These are phyloP conservation scores for Trichosanthes cucumerina DNA, from an alignment of 306 rosid species.

Conservation along the genomic window DNA sequence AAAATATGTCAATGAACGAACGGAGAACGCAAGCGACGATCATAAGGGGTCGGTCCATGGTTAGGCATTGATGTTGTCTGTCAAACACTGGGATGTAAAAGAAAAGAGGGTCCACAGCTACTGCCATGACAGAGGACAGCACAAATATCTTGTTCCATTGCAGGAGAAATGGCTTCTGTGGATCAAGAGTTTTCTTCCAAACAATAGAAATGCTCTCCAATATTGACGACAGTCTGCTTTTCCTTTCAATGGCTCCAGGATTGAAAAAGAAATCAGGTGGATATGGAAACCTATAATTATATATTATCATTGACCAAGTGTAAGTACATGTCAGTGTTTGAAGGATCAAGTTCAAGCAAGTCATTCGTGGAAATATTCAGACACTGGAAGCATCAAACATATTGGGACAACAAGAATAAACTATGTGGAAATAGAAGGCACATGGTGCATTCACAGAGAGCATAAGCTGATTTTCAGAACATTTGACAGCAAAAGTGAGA, in stretches of 20 bases:
- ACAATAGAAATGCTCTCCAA: constrained; percentile 14
- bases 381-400: not conserved
- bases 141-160: constrained; percentile 81
- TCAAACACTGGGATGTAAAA: constrained; percentile 51
- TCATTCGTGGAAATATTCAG: not conserved
- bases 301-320: not conserved
- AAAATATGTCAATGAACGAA: constrained; percentile 64
- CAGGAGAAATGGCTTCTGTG: constrained; percentile 71
- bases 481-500: not conserved
- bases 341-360: constrained; percentile 2
- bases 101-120: constrained; percentile 74
- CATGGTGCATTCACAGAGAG: not conserved
- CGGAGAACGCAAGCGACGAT: constrained; percentile 60
- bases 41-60: constrained; percentile 22
- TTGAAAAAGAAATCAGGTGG: not conserved
- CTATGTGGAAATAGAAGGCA: not conserved
- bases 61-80: constrained; percentile 23
- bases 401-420: not conserved
- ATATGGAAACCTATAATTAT: not conserved
- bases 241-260: constrained; percentile 18
- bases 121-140: constrained; percentile 57
- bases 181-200: constrained; percentile 44
- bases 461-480: not conserved
- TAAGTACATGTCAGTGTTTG: not conserved
- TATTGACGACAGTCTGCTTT: constrained; percentile 23